These are phyloP conservation scores for Sparassis latifolia DNA, from an alignment of 1,284 basidiomycete species.

Conservation along the genomic window DNA sequence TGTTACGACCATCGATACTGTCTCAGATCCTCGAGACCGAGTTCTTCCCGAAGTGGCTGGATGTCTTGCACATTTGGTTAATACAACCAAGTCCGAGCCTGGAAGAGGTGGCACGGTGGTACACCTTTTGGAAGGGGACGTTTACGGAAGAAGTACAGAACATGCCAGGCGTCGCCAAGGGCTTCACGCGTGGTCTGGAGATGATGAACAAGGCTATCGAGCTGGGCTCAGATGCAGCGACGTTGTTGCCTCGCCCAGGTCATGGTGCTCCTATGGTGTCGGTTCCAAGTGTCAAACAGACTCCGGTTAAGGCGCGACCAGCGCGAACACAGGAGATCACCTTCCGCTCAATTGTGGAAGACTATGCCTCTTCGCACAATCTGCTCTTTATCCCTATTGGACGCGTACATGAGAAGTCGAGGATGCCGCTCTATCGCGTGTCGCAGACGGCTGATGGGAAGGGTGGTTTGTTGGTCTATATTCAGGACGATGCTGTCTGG, in stretches of 20 bases:
- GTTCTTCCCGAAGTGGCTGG: constrained; percentile 96
- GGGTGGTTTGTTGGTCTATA: constrained; percentile 79
- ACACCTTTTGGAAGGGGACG: constrained; percentile 78
- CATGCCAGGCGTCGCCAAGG: constrained; percentile 61
- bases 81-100: constrained; percentile 76
- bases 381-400: constrained; percentile 86
- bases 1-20: constrained; percentile 74
- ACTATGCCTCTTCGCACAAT: constrained; percentile 78
- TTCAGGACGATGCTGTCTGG: constrained; percentile 87
- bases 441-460: constrained; percentile 74
- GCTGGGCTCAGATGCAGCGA: constrained; percentile 68
- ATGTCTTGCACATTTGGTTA: constrained; percentile 89
- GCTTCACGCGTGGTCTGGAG: constrained; percentile 82
- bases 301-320: constrained; percentile 30
- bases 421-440: constrained; percentile 84
- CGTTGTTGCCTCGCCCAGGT: constrained; percentile 61
- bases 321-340: constrained; percentile 72
- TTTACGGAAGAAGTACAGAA: constrained; percentile 68
- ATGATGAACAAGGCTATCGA: constrained; percentile 91
- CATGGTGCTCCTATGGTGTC: constrained; percentile 28
- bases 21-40: constrained; percentile 80
- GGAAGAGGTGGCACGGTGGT: constrained; percentile 92
- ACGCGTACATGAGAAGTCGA: constrained; percentile 71
- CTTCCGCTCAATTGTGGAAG: constrained; percentile 88
- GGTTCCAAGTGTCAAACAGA: constrained; percentile 18